Evolutionary conservation across 1,284 basidiomycete genomes (phyloP).

Genomic region (Phylloboletellus chloephorus): DNA sequence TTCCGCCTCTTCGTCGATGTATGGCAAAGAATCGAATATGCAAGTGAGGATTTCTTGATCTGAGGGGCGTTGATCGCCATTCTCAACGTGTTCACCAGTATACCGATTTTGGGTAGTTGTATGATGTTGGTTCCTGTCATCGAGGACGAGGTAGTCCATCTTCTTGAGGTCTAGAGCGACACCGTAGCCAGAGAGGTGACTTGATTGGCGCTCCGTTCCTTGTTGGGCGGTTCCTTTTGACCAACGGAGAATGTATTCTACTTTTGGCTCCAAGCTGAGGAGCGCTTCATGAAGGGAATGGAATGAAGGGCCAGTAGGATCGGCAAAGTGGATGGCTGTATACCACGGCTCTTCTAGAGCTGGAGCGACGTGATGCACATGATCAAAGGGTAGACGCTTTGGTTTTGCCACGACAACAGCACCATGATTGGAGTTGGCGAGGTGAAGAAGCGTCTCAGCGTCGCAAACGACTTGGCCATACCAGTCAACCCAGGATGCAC

Average conservation of each 20-base stretch:
- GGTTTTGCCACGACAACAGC: conserved; percentile 31
- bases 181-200: conserved; percentile 81
- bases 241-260: conserved; percentile 72
- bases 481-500: conserved; percentile 87
- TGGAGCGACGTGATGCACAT: conserved; percentile 49
- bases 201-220: conserved; percentile 27
- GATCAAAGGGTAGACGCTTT: conserved; percentile 65
- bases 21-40: conserved; percentile 52
- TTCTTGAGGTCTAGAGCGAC: conserved; percentile 93
- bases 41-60: conserved; percentile 27
- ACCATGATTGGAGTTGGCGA: conserved; percentile 34
- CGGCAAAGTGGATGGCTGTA: conserved; percentile 73
- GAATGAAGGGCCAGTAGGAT: conserved; percentile 55
- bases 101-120: conserved; percentile 1
- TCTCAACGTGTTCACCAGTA: conserved; percentile 6
- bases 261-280: conserved; percentile 40
- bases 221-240: conserved; percentile 33
- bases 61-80: conserved; percentile 18
- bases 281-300: conserved; percentile 64
- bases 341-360: conserved; percentile 41
- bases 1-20: conserved; percentile 45
- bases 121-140: conserved; percentile 55
- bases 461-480: conserved; percentile 74
- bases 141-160: conserved; percentile 92
- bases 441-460: conserved; percentile 52